Evolutionary conservation across 371 early-diverging fungal genomes (phyloP).

Genomic region (Dichotomocladium elegans): DNA sequence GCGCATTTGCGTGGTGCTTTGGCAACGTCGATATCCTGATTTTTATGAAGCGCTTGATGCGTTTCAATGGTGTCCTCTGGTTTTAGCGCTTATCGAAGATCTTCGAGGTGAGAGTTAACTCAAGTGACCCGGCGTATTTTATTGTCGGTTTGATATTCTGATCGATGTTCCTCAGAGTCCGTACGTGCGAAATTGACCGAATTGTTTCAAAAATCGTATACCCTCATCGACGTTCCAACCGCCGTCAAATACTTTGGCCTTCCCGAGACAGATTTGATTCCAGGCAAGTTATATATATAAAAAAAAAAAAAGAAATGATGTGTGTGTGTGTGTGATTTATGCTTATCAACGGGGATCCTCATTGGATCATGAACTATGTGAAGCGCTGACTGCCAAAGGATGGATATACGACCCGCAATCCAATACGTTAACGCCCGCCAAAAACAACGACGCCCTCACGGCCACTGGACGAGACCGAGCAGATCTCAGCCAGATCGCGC

Average conservation of each 20-base stretch:
- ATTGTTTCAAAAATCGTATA: constrained; percentile 19
- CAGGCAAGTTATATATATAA: constrained; percentile 6
- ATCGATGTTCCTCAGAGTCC: too few relatives aligned
- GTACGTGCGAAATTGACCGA: constrained; percentile 12
- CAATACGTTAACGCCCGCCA: not conserved
- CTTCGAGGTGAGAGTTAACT: constrained; percentile 22
- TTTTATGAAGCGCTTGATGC: constrained; percentile 16
- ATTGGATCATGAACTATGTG: too few relatives aligned
- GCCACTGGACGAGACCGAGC: not conserved
- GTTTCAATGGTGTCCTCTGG: constrained; percentile 17
- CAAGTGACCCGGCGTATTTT: too few relatives aligned
- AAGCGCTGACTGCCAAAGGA: not conserved
- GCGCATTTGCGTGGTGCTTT: constrained; percentile 14
- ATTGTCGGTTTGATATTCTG: too few relatives aligned
- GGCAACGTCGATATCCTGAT: constrained; percentile 15
- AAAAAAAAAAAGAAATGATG: not conserved
- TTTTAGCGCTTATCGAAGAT: constrained; percentile 7
- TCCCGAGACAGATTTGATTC: constrained; percentile 13
- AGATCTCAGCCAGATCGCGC: not conserved
- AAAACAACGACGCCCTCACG: too few relatives aligned
- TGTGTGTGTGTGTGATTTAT: not conserved
- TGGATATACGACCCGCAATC: not conserved
- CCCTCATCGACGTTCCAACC: constrained; percentile 16
- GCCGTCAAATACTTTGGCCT: constrained; percentile 23
- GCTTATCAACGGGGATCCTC: too few relatives aligned